Evolutionary conservation across 78 protist species (phyloP).

Genomic region (Emiliania huxleyi): DNA sequence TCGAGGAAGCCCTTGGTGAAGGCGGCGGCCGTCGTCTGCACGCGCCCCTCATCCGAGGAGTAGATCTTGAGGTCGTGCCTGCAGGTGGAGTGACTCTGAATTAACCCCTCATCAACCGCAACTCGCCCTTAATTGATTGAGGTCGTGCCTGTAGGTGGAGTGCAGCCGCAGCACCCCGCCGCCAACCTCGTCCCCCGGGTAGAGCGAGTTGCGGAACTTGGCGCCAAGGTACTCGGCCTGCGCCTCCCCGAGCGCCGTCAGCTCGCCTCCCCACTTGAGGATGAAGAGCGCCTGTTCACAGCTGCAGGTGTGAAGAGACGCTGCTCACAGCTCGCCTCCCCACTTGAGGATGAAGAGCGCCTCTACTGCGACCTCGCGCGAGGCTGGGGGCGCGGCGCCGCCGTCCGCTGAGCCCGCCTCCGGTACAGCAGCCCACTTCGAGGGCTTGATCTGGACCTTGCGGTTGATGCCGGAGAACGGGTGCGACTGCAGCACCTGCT

Average conservation of each 20-base stretch:
- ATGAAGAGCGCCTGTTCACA: too few species aligned
- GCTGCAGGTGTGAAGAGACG: too few species aligned
- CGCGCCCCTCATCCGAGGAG: too few species aligned
- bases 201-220: not conserved
- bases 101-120: too few species aligned
- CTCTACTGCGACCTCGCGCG: not conserved
- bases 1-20: slow-evolving; percentile 63
- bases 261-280: slow-evolving; percentile 74
- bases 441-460: slow-evolving; percentile 66
- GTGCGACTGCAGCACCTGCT: slow-evolving; percentile 26
- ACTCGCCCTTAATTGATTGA: too few species aligned
- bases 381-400: not conserved
- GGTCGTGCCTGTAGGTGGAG: slow-evolving; percentile 67
- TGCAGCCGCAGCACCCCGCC: slow-evolving; percentile 59
- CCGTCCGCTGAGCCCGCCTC: not conserved
- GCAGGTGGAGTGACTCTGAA: too few species aligned
- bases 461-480: slow-evolving; percentile 64
- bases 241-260: slow-evolving; percentile 56
- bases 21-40: slow-evolving; percentile 69
- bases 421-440: not conserved
- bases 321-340: slow-evolving; percentile 79
- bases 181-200: not conserved
- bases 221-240: slow-evolving; percentile 33
- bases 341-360: slow-evolving; percentile 60
- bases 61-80: too few species aligned